Evolutionary conservation across 2,329 filamentous ascomycete genomes (phyloP).

Genomic region (Neonectria ditissima): DNA sequence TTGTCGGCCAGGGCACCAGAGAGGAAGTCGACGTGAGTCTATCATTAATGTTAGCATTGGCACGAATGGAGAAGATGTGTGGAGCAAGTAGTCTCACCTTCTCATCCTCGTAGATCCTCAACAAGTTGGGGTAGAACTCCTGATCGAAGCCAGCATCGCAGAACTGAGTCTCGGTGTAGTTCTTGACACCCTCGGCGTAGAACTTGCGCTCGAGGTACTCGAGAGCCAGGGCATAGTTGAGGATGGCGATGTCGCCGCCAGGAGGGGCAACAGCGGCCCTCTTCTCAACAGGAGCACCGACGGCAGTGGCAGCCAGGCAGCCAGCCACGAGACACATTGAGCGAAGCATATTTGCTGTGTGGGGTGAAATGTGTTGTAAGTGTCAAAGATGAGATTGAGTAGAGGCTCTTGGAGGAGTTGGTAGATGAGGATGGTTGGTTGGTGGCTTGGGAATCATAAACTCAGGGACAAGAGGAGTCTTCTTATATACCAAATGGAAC

Average conservation of each 20-base stretch:
- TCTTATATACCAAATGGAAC: neutral
- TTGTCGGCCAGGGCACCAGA: constrained; percentile 52
- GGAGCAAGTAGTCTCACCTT: neutral
- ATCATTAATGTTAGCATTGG: neutral
- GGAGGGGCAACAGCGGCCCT: constrained; percentile 28
- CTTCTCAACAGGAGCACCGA: constrained; percentile 21
- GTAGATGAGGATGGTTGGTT: neutral
- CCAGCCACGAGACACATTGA: constrained; percentile 19
- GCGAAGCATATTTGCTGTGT: constrained; percentile 13
- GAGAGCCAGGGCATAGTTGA: constrained; percentile 62
- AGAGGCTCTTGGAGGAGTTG: neutral
- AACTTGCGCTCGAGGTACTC: constrained; percentile 72
- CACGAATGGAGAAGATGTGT: neutral
- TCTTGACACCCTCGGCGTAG: constrained; percentile 69
- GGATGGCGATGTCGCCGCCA: constrained; percentile 48
- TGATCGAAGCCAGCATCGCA: constrained; percentile 61
- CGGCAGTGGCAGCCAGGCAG: constrained; percentile 17
- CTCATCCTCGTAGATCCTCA: constrained; percentile 67
- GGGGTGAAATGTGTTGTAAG: neutral
- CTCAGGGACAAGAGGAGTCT: neutral
- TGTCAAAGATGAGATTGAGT: neutral
- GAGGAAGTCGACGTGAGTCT: constrained; percentile 69
- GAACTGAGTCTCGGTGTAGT: constrained; percentile 67
- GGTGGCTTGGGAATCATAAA: neutral
- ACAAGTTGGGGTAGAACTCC: constrained; percentile 68